Evolutionary conservation across 2,329 filamentous ascomycete species (phyloP), one percentile per base, ranked within the genome.

Genomic region (Apiospora sp.): DNA sequence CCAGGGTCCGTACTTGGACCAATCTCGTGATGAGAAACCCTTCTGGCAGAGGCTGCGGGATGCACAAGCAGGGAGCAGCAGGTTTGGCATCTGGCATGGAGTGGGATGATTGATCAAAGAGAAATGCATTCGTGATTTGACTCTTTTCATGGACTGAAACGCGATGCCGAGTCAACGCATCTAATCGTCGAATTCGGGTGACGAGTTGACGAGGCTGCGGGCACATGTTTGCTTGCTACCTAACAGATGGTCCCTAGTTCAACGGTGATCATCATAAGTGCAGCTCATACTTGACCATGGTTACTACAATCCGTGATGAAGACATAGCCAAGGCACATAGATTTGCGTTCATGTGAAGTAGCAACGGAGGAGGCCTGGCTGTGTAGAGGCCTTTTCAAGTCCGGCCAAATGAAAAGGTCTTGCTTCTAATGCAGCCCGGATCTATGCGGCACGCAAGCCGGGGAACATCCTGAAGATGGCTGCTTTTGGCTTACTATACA

Each of bases 21-120:
- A 70, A 70, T 70, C 68, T 51, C 30, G n/a, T 51, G 19, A 44
- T 51, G 34, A 58, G 24, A 49, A 61, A 22, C 37, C 68, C 71
- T 64, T 61, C 69, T 71, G 71, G 68, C 49, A 70, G 68, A 48
- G 61, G 54, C 58, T 48, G 70, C 64, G 70, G 67, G 70, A 68
- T 73, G 72, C 72, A 73, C 64, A 48, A 44, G 64, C 70, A 71
- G 67, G 72, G 69, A 72, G 70, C 46, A 34, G 67, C 67, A 69
- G 58, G 58, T 64, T 64, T 64, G 58, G 34, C 58, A 64, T 64
- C 34, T 64, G 19, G 58, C 58, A 64, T 64, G 58, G 5, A 64
- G 58, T 64, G 58, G 34, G 58, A 64, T 64, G 30, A 64, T 64
- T 64, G 58, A 64, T 64, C 34, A 64, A 41, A 41, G 19, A 64